Conservation (phyloP, 768 basidiomycete genomes). For the Naganishia vishniacii region DNA sequence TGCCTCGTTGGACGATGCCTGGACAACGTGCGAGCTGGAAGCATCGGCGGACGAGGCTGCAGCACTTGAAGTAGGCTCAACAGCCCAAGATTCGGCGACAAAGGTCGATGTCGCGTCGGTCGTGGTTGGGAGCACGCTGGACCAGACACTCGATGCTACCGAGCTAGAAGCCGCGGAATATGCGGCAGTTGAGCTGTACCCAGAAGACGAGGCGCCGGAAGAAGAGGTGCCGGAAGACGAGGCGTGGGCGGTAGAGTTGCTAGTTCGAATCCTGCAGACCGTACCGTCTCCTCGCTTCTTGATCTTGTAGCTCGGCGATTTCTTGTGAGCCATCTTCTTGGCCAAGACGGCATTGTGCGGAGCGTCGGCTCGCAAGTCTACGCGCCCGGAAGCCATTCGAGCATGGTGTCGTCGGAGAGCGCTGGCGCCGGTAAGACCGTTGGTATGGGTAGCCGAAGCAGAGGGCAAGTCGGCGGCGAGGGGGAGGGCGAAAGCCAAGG, state of each 20-base stretch:
- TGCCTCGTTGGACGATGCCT: slow-evolving; percentile 1
- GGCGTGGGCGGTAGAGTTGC: not conserved
- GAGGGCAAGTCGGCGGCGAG: slow-evolving; percentile 7
- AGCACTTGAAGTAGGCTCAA: slow-evolving; percentile 11
- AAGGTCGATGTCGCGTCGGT: not conserved
- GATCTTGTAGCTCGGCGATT: slow-evolving; percentile 15
- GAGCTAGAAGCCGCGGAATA: not conserved
- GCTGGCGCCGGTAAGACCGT: not conserved
- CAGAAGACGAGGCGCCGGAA: slow-evolving; percentile 1
- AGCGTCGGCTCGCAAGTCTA: not conserved
- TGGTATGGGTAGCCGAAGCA: slow-evolving; percentile 8
- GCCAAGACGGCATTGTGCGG: slow-evolving; percentile 9
- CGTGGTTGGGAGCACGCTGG: slow-evolving; percentile 15
- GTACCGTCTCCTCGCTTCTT: slow-evolving; percentile 22
- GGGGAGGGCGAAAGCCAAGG: slow-evolving; percentile 14
- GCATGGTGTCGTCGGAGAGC: slow-evolving; percentile 23
- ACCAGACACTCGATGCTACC: slow-evolving; percentile 1
- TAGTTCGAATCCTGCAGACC: slow-evolving; percentile 11
- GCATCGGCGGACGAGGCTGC: slow-evolving; percentile 13
- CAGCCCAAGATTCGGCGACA: slow-evolving; percentile 1
- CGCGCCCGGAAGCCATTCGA: slow-evolving; percentile 15
- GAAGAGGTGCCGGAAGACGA: not conserved
- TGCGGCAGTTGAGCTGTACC: not conserved
- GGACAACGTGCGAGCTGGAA: slow-evolving; percentile 1
- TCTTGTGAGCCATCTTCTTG: slow-evolving; percentile 9